phyloP scores from a whole-genome alignment of 805 yeast genomes.

The Nematodospora valgi region DNA sequence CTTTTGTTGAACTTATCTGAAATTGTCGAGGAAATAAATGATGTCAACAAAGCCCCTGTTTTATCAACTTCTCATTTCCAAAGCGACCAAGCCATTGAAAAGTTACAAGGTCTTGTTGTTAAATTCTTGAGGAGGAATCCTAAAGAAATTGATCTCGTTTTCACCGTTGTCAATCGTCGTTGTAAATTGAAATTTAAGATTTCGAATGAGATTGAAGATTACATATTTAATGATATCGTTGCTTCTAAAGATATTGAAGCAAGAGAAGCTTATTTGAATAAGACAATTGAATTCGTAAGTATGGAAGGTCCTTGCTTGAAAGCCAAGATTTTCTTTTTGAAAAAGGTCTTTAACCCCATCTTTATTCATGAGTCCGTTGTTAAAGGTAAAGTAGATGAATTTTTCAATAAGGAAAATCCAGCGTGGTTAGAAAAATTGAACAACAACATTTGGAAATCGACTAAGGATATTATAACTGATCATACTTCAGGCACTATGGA shows the following conservation, averaged over 20 bases:
- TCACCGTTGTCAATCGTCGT: slow-evolving; percentile 30
- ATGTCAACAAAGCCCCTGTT: slow-evolving; percentile 38
- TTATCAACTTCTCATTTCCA: slow-evolving; percentile 65
- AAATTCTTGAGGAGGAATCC: slow-evolving; percentile 23
- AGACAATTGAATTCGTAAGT: slow-evolving; percentile 47
- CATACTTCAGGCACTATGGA: slow-evolving; percentile 70
- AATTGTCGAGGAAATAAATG: slow-evolving; percentile 41
- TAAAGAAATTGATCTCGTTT: slow-evolving; percentile 24
- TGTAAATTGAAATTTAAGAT: slow-evolving; percentile 45
- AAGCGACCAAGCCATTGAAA: slow-evolving; percentile 63
- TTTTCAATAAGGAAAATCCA: slow-evolving; percentile 36
- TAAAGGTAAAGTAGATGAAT: slow-evolving; percentile 44
- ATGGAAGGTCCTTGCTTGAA: slow-evolving; percentile 43
- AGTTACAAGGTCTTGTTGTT: slow-evolving; percentile 47
- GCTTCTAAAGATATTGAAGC: slow-evolving; percentile 42
- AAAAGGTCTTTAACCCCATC: slow-evolving; percentile 61
- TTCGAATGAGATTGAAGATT: slow-evolving; percentile 51
- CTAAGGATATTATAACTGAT: slow-evolving; percentile 47
- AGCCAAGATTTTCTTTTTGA: slow-evolving; percentile 55
- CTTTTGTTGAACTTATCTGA: slow-evolving; percentile 41
- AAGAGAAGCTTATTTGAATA: slow-evolving; percentile 50
- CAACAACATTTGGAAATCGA: slow-evolving; percentile 69
- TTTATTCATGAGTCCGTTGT: slow-evolving; percentile 58
- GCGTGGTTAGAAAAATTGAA: slow-evolving; percentile 67
- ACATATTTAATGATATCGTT: slow-evolving; percentile 55